Base-by-base conservation (phyloP, 345 rosid genomes). In the Populus simonii region DNA sequence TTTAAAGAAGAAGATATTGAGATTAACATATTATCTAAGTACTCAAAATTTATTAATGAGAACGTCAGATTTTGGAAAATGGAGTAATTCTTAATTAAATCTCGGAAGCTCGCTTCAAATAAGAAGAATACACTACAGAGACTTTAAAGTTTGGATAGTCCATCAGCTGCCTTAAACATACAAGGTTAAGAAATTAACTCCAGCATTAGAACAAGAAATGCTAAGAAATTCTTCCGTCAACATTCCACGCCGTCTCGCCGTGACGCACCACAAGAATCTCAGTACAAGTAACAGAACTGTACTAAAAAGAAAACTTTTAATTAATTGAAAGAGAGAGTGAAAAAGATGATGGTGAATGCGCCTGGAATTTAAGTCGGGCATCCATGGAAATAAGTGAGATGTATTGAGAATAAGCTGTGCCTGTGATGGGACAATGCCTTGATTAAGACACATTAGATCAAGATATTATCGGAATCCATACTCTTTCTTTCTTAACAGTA, bases 221-320 rank as follows among this genome's bases (percentile, higher is more conserved):
- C 43, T 36, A n/a, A 71, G 1, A 97, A 77, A 92, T 79, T 78
- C 86, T 91, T 83, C 92, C 88, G 57, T 88, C 87, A 2, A 85
- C 89, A 74, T 94, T 94, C 98, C 96, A 94, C 76, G 80, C 89
- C 43, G 94, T 94, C 85, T 94, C 96, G 5, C 97, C 92, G 53
- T 94, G 97, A 73, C 94, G 96, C 16, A 94, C 88, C 53, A 92
- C 90, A 73, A 94, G 70, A 66, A 94, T 87, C 89, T 92, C 96
- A 66, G 93, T 69, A 77, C 71, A 89, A 66, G 71, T 35, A 57
- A 31, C 51, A 23, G 80, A 83, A 71, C 91, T 87, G 71, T 55
- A 38, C 53, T 43, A 5, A 25, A 31, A 57, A 7, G 10, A 65
- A 2, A n/a, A 35, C 12, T 41, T 29, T 27, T 27, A 27, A 27